Evolutionary conservation across 2,329 filamentous ascomycete genomes (phyloP), one percentile per base, ranked within the genome.

Genomic region (Fusarium camptoceras): DNA sequence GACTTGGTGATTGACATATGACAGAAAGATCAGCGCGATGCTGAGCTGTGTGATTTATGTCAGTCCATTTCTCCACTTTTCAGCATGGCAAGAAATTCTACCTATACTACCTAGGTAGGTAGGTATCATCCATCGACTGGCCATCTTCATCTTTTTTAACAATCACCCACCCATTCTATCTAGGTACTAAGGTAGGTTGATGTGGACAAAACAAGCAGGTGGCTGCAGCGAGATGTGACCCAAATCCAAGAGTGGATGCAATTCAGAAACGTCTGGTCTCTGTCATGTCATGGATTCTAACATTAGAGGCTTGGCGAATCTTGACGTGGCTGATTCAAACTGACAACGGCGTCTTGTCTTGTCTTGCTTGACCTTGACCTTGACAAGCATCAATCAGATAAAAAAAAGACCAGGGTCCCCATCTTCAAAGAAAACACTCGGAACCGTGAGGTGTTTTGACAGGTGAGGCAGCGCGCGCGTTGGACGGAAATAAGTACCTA

Each of bases 141-240:
- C 34, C 34, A 37, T n/a, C n/a, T 37, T 37, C 18, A n/a, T 37
- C 18, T 37, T n/a, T 10, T 18, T 30, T 30, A 14, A 30, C 7
- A 14, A 14, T 14, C 28, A 15, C 12, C 12, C 28, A 30, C 28
- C 28, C 14, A 2, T 30, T 30, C 28, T 15, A 30, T 30, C 28
- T 6, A n/a, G n/a, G n/a, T n/a, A n/a, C n/a, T n/a, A n/a, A n/a
- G n/a, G 28, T 14, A 14, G 28, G 28, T 30, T 14, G 28, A 15
- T n/a, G n/a, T 12, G 18, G 18, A n/a, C 18, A 37, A 37, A 37
- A 37, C 3, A n/a, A 37, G 34, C 25, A 39, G 46, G 42, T 41
- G 28, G 53, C 25, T 43, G 66, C 56, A 53, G 51, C 25, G 63
- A 71, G 46, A 71, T 68, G 54, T 71, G 63, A 71, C 50, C 50